phyloP scores from a whole-genome alignment of 805 yeast genomes.

The Suhomyces canberraensis region DNA sequence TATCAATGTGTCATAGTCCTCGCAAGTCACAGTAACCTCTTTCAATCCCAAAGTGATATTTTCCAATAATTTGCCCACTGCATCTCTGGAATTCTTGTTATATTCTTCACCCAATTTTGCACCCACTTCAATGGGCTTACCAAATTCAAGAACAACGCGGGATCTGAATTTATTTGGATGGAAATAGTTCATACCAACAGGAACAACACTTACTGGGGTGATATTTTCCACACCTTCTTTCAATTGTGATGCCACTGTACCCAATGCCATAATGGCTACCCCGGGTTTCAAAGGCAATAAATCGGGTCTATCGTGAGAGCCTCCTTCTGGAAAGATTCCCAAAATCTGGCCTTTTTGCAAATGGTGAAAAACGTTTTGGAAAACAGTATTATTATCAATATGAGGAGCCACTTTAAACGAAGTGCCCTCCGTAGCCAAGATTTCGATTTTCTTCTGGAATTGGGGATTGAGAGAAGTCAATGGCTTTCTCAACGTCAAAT shows the following conservation, averaged over 20 bases:
- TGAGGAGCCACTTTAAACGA: constrained; percentile 36
- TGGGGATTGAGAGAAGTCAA: constrained; percentile 16
- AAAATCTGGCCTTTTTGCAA: constrained; percentile 30
- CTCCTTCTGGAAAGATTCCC: constrained; percentile 46
- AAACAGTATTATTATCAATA: constrained; percentile 35
- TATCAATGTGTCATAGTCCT: constrained; percentile 42
- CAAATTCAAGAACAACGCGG: constrained; percentile 41
- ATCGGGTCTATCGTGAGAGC: constrained; percentile 42
- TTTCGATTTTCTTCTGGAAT: constrained; percentile 13
- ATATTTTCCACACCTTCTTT: constrained; percentile 16
- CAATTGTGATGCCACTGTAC: constrained; percentile 30
- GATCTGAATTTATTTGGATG: constrained; percentile 41
- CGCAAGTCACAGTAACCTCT: constrained; percentile 40
- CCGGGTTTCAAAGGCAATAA: constrained; percentile 44
- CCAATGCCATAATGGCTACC: constrained; percentile 44
- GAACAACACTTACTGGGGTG: constrained; percentile 29
- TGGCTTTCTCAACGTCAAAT: constrained; percentile 23
- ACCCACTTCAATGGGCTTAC: constrained; percentile 37
- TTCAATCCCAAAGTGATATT: constrained; percentile 31
- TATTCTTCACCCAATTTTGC: constrained; percentile 26
- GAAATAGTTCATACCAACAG: constrained; percentile 43
- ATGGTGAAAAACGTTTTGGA: constrained; percentile 36
- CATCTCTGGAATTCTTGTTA: constrained; percentile 21
- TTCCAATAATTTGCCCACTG: constrained; percentile 27
- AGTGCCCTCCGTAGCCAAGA: constrained; percentile 25